phyloP scores from a whole-genome alignment of 495 filamentous ascomycete species.

The Hypoxylon rickii region DNA sequence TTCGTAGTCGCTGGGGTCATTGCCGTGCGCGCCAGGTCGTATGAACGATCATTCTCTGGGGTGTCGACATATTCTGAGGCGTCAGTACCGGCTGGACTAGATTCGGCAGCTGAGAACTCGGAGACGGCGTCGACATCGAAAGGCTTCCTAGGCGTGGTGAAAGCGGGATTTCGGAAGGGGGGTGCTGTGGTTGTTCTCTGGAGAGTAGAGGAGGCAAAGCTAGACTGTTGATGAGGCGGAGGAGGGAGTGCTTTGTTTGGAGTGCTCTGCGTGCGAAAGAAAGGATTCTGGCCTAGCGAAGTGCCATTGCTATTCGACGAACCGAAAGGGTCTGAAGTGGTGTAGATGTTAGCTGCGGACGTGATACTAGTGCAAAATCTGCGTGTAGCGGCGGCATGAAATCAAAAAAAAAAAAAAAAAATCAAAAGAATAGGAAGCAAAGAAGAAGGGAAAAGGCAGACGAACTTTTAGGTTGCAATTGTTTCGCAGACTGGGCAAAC shows the following conservation, averaged over 20 bases:
- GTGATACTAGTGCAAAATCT: slow-evolving; percentile 7
- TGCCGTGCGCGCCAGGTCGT: slow-evolving; percentile 43
- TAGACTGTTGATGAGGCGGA: slow-evolving; percentile 35
- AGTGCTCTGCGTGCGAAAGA: slow-evolving; percentile 38
- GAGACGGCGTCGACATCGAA: slow-evolving; percentile 67
- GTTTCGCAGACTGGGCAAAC: slow-evolving; percentile 44
- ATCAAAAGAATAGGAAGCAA: no score
- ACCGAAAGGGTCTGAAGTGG: slow-evolving; percentile 21
- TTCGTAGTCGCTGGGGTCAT: slow-evolving; percentile 45
- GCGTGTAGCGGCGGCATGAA: no score
- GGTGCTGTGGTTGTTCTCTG: slow-evolving; percentile 45
- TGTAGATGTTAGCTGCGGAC: not conserved
- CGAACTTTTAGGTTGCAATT: slow-evolving; percentile 27
- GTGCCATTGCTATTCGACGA: slow-evolving; percentile 20
- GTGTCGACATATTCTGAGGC: slow-evolving; percentile 65
- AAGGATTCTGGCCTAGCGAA: slow-evolving; percentile 39
- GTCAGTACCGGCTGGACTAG: slow-evolving; percentile 70
- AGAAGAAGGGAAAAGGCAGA: not conserved
- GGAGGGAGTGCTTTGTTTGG: slow-evolving; percentile 43
- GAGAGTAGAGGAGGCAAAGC: slow-evolving; percentile 40
- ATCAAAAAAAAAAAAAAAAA: no score
- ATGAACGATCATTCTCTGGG: slow-evolving; percentile 46
- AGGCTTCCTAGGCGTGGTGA: slow-evolving; percentile 78
- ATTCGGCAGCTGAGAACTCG: slow-evolving; percentile 74
- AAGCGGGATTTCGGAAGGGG: slow-evolving; percentile 69